Conservation (phyloP, 164 flowering plant genomes). For the Nymphaea colorata region DNA sequence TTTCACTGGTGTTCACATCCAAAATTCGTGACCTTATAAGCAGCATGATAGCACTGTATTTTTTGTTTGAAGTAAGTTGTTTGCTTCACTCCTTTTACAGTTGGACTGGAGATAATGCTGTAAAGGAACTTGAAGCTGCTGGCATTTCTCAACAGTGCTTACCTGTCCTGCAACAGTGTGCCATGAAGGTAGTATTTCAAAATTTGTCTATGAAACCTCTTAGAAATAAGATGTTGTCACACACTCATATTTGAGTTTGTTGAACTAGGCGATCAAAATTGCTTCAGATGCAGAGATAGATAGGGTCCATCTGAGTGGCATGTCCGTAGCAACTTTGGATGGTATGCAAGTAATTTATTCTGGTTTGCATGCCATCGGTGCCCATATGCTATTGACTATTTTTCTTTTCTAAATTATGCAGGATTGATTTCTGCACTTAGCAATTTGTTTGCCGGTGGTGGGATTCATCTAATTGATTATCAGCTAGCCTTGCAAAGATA, state of each 20-base stretch:
- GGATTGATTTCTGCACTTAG: slow-evolving; percentile 64
- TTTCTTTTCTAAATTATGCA: slow-evolving; percentile 14
- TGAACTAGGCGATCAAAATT: slow-evolving; percentile 65
- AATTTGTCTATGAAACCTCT: neutral
- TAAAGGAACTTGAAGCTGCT: slow-evolving; percentile 70
- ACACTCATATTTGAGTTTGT: slow-evolving; percentile 3
- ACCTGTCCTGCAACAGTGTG: slow-evolving; percentile 65
- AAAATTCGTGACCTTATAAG: no score
- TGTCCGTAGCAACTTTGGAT: slow-evolving; percentile 52
- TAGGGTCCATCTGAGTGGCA: slow-evolving; percentile 52
- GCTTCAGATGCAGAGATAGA: slow-evolving; percentile 55
- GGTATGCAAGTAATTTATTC: slow-evolving; percentile 23
- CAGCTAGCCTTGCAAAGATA: slow-evolving; percentile 60
- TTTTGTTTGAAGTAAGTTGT: neutral
- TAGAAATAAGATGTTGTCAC: neutral
- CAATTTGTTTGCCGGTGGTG: slow-evolving; percentile 71
- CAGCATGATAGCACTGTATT: no score
- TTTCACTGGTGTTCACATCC: no score
- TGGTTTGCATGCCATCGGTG: no score
- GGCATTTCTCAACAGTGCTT: slow-evolving; percentile 56
- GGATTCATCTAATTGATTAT: slow-evolving; percentile 53
- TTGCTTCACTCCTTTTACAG: slow-evolving; percentile 17
- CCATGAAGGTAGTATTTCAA: slow-evolving; percentile 42
- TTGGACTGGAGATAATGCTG: slow-evolving; percentile 91
- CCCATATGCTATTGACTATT: no score